Conservation (phyloP, 306 rosid species). For the Biancaea sappan region DNA sequence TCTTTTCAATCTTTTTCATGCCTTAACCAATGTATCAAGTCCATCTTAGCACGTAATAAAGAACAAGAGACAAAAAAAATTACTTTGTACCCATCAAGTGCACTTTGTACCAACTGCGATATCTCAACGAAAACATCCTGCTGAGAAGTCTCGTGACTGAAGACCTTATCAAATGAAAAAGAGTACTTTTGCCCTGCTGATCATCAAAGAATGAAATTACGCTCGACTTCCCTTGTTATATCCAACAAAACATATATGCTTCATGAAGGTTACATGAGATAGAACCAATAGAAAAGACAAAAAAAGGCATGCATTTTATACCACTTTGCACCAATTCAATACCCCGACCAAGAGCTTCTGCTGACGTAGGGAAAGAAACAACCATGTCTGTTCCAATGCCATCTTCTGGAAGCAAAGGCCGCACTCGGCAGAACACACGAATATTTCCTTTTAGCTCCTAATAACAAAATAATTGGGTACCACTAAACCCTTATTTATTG, state of each 20-base stretch:
- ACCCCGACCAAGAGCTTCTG: slow-evolving; percentile 80
- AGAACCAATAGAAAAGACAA: background rate
- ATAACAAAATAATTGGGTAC: slow-evolving; percentile 6
- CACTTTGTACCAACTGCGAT: slow-evolving; percentile 94
- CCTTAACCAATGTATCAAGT: background rate
- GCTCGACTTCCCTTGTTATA: background rate
- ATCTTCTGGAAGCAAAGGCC: slow-evolving; percentile 87
- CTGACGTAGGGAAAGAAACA: slow-evolving; percentile 74
- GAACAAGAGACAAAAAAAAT: slow-evolving; percentile 16
- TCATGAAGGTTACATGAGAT: slow-evolving; percentile 5
- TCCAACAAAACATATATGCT: background rate
- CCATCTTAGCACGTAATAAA: background rate
- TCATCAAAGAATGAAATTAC: slow-evolving; percentile 24
- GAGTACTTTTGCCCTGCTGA: slow-evolving; percentile 75
- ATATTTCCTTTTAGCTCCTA: slow-evolving; percentile 96
- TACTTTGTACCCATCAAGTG: slow-evolving; percentile 97
- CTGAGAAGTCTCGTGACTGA: slow-evolving; percentile 79
- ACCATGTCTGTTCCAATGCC: slow-evolving; percentile 55
- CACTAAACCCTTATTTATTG: background rate
- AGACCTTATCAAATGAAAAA: slow-evolving; percentile 94
- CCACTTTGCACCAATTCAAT: slow-evolving; percentile 82
- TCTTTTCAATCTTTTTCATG: background rate
- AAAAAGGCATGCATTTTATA: slow-evolving; percentile 30
- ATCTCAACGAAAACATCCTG: slow-evolving; percentile 82
- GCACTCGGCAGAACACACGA: slow-evolving; percentile 91